Conservation (phyloP, 2,329 filamentous ascomycete species). For the Trichoderma hamatum region DNA sequence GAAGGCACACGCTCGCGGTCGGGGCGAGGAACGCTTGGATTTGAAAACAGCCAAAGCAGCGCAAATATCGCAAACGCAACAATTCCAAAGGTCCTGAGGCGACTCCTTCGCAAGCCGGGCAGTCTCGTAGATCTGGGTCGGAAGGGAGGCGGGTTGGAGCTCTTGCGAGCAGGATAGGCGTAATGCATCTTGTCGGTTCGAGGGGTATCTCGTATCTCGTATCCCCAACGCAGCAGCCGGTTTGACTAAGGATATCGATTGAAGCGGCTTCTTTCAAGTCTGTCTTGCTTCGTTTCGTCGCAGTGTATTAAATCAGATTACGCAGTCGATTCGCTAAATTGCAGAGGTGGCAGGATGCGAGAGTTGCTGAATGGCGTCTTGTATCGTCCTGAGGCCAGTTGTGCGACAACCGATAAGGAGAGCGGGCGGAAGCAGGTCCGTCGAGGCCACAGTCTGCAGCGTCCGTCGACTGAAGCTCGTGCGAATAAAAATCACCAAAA, state of each 20-base stretch:
- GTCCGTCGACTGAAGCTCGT: neutral
- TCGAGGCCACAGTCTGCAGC: neutral
- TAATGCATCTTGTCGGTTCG: constrained; percentile 70
- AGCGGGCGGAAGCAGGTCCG: neutral
- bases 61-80: constrained; percentile 57
- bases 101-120: constrained; percentile 61
- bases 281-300: neutral
- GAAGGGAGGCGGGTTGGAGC: constrained; percentile 75
- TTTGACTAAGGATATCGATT: neutral
- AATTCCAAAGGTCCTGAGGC: constrained; percentile 62
- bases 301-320: neutral
- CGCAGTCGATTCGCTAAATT: neutral
- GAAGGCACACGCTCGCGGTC: constrained; percentile 47
- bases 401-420: constrained; percentile 21
- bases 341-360: neutral
- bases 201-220: neutral
- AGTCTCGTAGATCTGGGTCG: constrained; percentile 60
- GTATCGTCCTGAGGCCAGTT: constrained; percentile 14
- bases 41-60: constrained; percentile 63
- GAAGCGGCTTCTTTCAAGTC: neutral
- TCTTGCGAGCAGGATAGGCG: constrained; percentile 84
- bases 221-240: neutral
- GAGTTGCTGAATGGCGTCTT: neutral
- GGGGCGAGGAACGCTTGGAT: constrained; percentile 35
- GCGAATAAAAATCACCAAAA: neutral